Evolutionary conservation across 192 early-diverging fungal genomes (phyloP), one percentile per base, ranked within the genome.

Genomic region (Entomortierella chlamydospora): DNA sequence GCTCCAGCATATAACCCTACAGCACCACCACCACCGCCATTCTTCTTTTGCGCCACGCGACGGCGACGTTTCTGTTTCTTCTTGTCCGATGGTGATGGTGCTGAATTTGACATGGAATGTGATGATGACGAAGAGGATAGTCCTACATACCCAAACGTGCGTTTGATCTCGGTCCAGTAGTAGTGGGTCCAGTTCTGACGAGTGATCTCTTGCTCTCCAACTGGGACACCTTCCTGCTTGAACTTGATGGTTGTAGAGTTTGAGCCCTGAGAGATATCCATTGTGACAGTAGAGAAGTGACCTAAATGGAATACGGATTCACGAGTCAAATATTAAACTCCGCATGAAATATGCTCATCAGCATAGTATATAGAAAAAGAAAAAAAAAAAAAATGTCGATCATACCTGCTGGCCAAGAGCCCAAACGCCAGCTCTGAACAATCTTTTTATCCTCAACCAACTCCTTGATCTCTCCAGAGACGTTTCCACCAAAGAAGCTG

Each of bases 91-190:
- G 78, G 57, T 56, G 70, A 69, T 50, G 80, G 34, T 59, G 64
- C 11, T 50, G 70, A 20, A 47, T 41, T 50, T 30, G 72, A 64
- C 37, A 29, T 60, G 22, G 64, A 49, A 25, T 53, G 10, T 6
- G 58, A 39, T 49, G 59, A 58, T 52, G 63, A 56, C 41, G 62
- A 68, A 66, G 58, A 52, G 13, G 65, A 68, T 66, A 72, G 45
- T 65, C 68, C 56, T 73, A 87, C 90, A 81, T 91, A 94, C 89
- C 96, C 96, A 86, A 97, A 98, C 23, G 92, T 88, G 58, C 87
- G 86, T 78, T 97, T 96, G 76, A 98, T 98, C 45, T 92, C 81
- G 81, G 93, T 91, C 94, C 95, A 97, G 87, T 97, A 98, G 84
- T 95, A 98, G 59, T 88, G 87, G 43, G 87, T 87, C 96, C 96